A percentile compares a stretch with the other conserved stretches of the same genome.
Evolutionary conservation across 1,284 basidiomycete genomes (phyloP).

Genomic region (Puccinia horiana): DNA sequence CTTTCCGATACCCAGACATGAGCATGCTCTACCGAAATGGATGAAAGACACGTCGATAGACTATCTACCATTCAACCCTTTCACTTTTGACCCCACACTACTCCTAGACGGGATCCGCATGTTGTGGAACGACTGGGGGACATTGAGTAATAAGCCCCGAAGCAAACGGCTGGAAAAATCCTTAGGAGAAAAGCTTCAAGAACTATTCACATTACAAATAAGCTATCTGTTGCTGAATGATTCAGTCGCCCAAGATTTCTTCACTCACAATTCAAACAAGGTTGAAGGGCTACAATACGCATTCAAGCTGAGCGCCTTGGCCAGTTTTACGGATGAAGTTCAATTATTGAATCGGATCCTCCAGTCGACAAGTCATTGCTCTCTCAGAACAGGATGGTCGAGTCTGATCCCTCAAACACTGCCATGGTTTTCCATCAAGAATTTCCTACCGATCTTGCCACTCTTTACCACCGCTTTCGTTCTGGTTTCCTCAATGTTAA

Average conservation of each 20-base stretch:
- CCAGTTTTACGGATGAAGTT: conserved; percentile 55
- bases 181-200: conserved; percentile 29
- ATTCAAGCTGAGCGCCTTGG: conserved; percentile 54
- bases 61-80: conserved; percentile 52
- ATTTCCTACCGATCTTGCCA: not conserved
- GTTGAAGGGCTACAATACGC: conserved; percentile 52
- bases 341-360: conserved; percentile 52
- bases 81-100: conserved; percentile 53
- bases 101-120: conserved; percentile 55
- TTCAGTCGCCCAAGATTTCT: conserved; percentile 40
- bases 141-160: not conserved
- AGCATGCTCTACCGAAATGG: conserved; percentile 25
- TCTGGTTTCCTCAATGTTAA: conserved; percentile 4
- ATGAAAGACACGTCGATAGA: conserved; percentile 24
- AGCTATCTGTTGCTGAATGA: conserved; percentile 52
- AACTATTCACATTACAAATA: conserved; percentile 53
- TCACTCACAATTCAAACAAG: conserved; percentile 44
- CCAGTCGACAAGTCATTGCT: conserved; percentile 26
- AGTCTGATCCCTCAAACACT: not conserved
- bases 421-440: not conserved
- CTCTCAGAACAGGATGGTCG: not conserved
- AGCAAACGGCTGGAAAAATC: conserved; percentile 9
- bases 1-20: conserved; percentile 53
- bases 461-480: conserved; percentile 12
- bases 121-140: conserved; percentile 38